Base-by-base conservation (phyloP, 2,329 filamentous ascomycete species). In the Dactylellina haptotyla region DNA sequence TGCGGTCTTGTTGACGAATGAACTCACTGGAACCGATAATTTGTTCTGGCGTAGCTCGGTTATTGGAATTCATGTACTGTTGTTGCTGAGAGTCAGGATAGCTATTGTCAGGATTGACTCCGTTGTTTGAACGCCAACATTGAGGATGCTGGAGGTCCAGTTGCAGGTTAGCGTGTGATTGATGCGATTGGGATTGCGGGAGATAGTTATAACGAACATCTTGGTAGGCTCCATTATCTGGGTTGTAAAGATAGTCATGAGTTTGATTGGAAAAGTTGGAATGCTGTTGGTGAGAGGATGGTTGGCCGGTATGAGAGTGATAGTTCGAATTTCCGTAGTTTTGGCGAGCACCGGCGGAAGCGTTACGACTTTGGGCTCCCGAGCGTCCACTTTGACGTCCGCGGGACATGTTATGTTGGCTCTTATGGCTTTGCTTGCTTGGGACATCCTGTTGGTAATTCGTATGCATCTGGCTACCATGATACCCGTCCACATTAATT, bases 361-460 rank as follows among this genome's bases (percentile, higher is more conserved):
- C 43, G 28, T 65, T 61, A 25, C 67, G 67, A 50, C 59, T 72
- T 3, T 65, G 59, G 1, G 18, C 67, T 48, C 59, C 59, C 18
- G 67, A 65, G 30, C 54, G 59, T 18, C 59, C 54, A 10, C 39
- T 54, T 18, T 72, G 67, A 9, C 67, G 28, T 8, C 67, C 67
- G 6, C 67, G 59, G 23, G 59, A 45, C 18, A 54, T 3, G 23
- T 54, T 54, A 28, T 64, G 50, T 20, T 72, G 67, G 12, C 2
- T 59, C 16, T 53, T 61, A 2, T 69, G 48, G 12, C 18, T 6
- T 14, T 62, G 46, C 10, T 45, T 67, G 18, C 14, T 54, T 8
- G 28, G n/a, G 20, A 23, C 23, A 18, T 72, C 67, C 12, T 46
- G 53, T 30, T 64, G 59, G 30, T 61, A 65, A 16, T 25, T 46